These are phyloP conservation scores for Draba incana DNA, from an alignment of 345 rosid genomes.

Conservation along the genomic window DNA sequence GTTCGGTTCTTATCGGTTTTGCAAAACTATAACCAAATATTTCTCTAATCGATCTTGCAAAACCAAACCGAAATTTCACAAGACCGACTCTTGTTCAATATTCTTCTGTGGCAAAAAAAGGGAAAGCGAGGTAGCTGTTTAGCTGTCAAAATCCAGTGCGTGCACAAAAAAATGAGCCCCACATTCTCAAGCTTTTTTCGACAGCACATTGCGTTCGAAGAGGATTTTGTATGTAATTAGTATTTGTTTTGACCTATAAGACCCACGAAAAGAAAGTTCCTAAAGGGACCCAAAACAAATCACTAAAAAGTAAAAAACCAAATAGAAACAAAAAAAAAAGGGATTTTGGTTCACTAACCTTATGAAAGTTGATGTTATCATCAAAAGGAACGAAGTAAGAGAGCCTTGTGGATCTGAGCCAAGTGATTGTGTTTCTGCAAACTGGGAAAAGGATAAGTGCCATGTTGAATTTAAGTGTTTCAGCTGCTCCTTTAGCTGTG, in stretches of 20 bases:
- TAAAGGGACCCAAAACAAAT: constrained; percentile 44
- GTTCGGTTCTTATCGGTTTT: too few relatives aligned
- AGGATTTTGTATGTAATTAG: constrained; percentile 28
- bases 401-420: constrained; percentile 87
- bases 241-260: constrained; percentile 37
- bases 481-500: constrained; percentile 97
- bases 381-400: constrained; percentile 84
- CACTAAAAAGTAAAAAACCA: constrained; percentile 40
- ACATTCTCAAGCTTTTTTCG: constrained; percentile 22
- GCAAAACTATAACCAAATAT: too few relatives aligned
- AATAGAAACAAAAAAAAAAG: not conserved
- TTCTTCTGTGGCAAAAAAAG: not conserved
- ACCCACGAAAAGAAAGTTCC: constrained; percentile 37
- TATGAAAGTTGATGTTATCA: constrained; percentile 98
- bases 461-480: constrained; percentile 94
- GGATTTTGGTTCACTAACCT: constrained; percentile 52
- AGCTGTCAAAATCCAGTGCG: constrained; percentile 53
- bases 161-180: constrained; percentile 33
- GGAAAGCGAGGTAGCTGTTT: constrained; percentile 19
- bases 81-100: not conserved
- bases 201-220: constrained; percentile 42
- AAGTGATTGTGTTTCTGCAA: constrained; percentile 90
- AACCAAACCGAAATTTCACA: not conserved
- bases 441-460: constrained; percentile 95
- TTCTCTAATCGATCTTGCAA: too few relatives aligned